These are phyloP conservation scores for Xylariaceae sp. DNA, from an alignment of 2,329 filamentous ascomycete species.

Conservation along the genomic window DNA sequence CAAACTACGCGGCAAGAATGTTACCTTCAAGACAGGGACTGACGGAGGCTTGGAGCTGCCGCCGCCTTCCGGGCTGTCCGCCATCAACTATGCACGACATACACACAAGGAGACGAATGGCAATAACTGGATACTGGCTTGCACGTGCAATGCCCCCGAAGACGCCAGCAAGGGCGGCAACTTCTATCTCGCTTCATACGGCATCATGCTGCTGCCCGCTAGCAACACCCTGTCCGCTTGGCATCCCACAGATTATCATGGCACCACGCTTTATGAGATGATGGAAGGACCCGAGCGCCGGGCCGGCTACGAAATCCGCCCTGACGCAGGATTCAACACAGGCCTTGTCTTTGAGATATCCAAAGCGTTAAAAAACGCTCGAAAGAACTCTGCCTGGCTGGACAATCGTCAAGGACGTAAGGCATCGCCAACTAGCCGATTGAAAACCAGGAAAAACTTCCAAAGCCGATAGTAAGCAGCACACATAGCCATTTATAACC, in stretches of 20 bases:
- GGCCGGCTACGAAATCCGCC: slow-evolving; percentile 13
- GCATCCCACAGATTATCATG: slow-evolving; percentile 24
- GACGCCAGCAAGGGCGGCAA: slow-evolving; percentile 21
- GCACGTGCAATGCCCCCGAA: slow-evolving; percentile 13
- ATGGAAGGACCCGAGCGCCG: slow-evolving; percentile 9
- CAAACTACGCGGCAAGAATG: slow-evolving; percentile 8
- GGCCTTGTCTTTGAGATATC: slow-evolving; percentile 22
- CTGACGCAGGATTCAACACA: slow-evolving; percentile 21
- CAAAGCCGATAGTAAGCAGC: neutral
- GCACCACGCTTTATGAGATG: slow-evolving; percentile 29
- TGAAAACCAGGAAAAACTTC: neutral
- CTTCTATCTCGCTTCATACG: slow-evolving; percentile 28
- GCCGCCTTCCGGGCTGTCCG: slow-evolving; percentile 18
- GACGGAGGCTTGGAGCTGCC: slow-evolving; percentile 17
- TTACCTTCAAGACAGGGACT: slow-evolving; percentile 12
- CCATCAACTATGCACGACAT: slow-evolving; percentile 25
- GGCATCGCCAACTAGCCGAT: neutral
- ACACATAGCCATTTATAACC: neutral
- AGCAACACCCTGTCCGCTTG: slow-evolving; percentile 25
- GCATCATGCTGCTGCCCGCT: slow-evolving; percentile 25
- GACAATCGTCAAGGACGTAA: neutral
- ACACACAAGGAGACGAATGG: slow-evolving; percentile 24
- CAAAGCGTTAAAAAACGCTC: slow-evolving; percentile 12
- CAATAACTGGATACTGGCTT: slow-evolving; percentile 25
- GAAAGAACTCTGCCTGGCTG: slow-evolving; percentile 6